These are phyloP conservation scores for Botryotinia calthae DNA, from an alignment of 2,329 filamentous ascomycete species.

Conservation along the genomic window DNA sequence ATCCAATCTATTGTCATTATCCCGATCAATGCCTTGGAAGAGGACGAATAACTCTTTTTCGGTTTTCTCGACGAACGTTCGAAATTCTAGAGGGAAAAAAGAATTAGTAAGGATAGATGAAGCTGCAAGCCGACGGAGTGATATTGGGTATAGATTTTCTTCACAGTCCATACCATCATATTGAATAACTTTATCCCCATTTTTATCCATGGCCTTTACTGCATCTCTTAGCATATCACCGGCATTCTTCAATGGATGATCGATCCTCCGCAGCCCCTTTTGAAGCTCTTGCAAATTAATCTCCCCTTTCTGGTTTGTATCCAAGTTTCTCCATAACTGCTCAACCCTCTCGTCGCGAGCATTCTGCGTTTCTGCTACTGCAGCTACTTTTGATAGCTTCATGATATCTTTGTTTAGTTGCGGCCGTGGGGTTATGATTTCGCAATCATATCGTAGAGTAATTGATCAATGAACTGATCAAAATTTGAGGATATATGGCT, in stretches of 20 bases:
- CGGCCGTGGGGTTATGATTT: constrained; percentile 27
- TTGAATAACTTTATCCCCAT: constrained; percentile 85
- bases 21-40: constrained; percentile 82
- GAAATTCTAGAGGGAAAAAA: constrained; percentile 66
- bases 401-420: constrained; percentile 19
- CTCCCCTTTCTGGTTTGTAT: constrained; percentile 71
- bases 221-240: constrained; percentile 80
- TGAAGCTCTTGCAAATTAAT: constrained; percentile 82
- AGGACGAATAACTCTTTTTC: constrained; percentile 79
- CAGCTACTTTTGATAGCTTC: constrained; percentile 58
- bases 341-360: constrained; percentile 79
- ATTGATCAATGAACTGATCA: constrained; percentile 22
- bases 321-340: constrained; percentile 79
- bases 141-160: background rate
- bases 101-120: constrained; percentile 18
- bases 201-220: constrained; percentile 78
- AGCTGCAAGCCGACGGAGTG: background rate
- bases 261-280: constrained; percentile 80
- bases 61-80: constrained; percentile 79
- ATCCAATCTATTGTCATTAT: constrained; percentile 82
- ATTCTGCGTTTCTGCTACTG: constrained; percentile 73
- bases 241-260: constrained; percentile 94
- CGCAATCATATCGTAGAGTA: constrained; percentile 28
- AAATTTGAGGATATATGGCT: constrained; percentile 21
- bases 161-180: constrained; percentile 68